Conservation (phyloP, 1,284 basidiomycete species). For the Coriolopsis trogii region DNA sequence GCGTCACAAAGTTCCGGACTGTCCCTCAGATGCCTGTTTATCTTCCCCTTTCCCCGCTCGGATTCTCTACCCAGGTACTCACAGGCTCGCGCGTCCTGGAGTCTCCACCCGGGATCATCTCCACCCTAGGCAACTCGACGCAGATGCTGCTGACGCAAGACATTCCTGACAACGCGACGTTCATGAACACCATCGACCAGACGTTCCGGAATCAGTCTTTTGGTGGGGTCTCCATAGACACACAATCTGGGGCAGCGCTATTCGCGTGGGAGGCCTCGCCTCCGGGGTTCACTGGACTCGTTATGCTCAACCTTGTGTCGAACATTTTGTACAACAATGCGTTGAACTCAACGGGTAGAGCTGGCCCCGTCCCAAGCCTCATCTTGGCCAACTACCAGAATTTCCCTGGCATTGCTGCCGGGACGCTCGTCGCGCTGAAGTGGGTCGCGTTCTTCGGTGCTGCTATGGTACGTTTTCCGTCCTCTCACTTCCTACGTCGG, state of each 20-base stretch:
- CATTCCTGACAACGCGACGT: constrained; percentile 54
- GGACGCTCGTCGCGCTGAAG: constrained; percentile 61
- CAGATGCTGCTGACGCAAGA: constrained; percentile 38
- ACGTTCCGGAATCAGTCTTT: constrained; percentile 53
- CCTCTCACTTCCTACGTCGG: neutral
- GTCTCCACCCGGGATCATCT: constrained; percentile 50
- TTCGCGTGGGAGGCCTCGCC: constrained; percentile 67
- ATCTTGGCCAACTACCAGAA: constrained; percentile 56
- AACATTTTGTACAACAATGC: constrained; percentile 69
- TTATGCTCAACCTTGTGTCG: constrained; percentile 66
- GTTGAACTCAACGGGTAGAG: constrained; percentile 48
- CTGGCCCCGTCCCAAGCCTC: constrained; percentile 41
- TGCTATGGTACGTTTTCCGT: constrained; percentile 54
- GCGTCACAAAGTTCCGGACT: constrained; percentile 41
- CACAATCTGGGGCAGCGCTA: constrained; percentile 46
- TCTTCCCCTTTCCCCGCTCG: constrained; percentile 46
- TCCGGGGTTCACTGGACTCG: constrained; percentile 55
- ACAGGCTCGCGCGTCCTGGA: constrained; percentile 36
- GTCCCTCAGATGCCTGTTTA: constrained; percentile 48
- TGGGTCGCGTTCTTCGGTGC: constrained; percentile 73
- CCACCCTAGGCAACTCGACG: constrained; percentile 42
- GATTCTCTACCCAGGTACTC: constrained; percentile 23
- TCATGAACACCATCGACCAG: constrained; percentile 51
- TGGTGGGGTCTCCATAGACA: constrained; percentile 65
- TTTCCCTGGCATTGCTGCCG: constrained; percentile 55